A percentile compares a stretch with the other conserved stretches of the same genome.
phyloP scores from a whole-genome alignment of 2,329 filamentous ascomycete species.

The Pseudocercospora eumusae region DNA sequence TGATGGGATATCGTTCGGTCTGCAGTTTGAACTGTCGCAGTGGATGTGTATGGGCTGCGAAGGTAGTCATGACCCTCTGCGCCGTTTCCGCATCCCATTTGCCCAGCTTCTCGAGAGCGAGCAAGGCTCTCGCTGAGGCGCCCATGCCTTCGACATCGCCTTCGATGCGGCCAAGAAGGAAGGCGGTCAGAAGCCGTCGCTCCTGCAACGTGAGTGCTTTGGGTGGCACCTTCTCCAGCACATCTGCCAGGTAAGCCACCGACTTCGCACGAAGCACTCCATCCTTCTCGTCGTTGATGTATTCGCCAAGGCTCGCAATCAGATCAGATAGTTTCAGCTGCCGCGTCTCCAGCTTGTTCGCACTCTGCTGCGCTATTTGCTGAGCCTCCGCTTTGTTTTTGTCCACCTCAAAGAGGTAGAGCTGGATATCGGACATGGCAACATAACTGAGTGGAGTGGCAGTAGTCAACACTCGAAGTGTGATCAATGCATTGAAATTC shows the following conservation, averaged over 20 bases:
- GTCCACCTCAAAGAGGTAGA: constrained; percentile 54
- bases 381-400: constrained; percentile 51
- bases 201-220: constrained; percentile 63
- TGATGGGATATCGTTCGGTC: constrained; percentile 60
- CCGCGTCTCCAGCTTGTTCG: constrained; percentile 57
- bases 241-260: constrained; percentile 54
- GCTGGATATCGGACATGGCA: constrained; percentile 55
- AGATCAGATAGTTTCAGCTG: constrained; percentile 63
- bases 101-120: constrained; percentile 60
- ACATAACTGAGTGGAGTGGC: constrained; percentile 25
- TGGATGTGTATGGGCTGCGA: constrained; percentile 56
- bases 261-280: constrained; percentile 60
- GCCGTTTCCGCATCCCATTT: constrained; percentile 62
- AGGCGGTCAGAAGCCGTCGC: constrained; percentile 61
- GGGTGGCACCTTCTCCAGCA: constrained; percentile 53
- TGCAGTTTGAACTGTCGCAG: constrained; percentile 64
- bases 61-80: constrained; percentile 55
- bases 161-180: constrained; percentile 65
- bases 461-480: not conserved
- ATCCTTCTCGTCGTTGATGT: constrained; percentile 66
- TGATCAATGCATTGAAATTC: not conserved
- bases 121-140: constrained; percentile 60
- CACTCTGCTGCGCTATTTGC: constrained; percentile 47
- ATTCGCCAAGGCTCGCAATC: constrained; percentile 65
- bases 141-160: constrained; percentile 57